These are phyloP conservation scores for Pichia sp. DNA, from an alignment of 1,139 yeast genomes.

Conservation along the genomic window DNA sequence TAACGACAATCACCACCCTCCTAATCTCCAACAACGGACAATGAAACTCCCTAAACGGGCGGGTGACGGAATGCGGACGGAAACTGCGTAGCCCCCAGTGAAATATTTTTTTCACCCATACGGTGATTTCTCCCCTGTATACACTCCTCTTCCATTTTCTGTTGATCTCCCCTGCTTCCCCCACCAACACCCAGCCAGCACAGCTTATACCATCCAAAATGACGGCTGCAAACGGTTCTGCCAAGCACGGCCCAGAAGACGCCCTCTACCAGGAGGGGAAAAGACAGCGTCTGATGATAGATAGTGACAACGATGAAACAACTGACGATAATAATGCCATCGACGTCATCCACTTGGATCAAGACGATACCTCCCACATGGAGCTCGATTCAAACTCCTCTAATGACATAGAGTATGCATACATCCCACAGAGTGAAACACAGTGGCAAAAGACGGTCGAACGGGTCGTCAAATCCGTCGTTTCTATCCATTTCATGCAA, in stretches of 20 bases:
- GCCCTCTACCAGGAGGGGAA: background rate
- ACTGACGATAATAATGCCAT: background rate
- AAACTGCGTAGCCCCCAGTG: no score
- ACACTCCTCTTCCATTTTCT: no score
- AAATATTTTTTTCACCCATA: no score
- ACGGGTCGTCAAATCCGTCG: constrained; percentile 81
- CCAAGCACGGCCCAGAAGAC: background rate
- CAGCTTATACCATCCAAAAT: no score
- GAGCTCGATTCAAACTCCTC: background rate
- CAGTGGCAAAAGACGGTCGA: constrained; percentile 83
- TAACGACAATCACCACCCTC: no score
- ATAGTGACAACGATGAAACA: constrained; percentile 4
- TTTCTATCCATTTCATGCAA: constrained; percentile 85
- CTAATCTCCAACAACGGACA: no score
- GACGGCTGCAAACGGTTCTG: background rate
- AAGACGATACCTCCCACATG: background rate
- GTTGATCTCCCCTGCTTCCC: no score
- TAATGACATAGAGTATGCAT: constrained; percentile 6
- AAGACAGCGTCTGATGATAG: constrained; percentile 4
- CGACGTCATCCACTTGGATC: constrained; percentile 10
- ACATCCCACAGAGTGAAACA: constrained; percentile 24
- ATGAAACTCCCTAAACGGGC: no score
- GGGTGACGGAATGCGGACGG: no score
- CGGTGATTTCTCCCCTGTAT: no score
- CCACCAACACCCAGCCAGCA: no score